These are phyloP conservation scores for Apodospora peruviana DNA, from an alignment of 495 filamentous ascomycete genomes.

Conservation along the genomic window DNA sequence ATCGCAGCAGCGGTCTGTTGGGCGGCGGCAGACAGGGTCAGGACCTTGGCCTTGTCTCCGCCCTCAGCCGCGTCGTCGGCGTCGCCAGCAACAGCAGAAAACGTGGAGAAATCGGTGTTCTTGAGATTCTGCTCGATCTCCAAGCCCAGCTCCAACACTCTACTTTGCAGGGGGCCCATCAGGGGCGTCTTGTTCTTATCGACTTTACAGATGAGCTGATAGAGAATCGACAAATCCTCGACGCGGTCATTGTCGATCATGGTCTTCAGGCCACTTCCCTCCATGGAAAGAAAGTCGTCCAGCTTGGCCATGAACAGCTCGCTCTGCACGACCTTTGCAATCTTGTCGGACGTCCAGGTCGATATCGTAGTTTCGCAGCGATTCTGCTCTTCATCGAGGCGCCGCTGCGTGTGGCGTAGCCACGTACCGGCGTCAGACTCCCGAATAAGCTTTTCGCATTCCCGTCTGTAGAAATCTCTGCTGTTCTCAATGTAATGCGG, in stretches of 20 bases:
- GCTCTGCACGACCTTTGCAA: conserved; percentile 70
- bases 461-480: conserved; percentile 64
- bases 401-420: conserved; percentile 67
- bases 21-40: conserved; percentile 37
- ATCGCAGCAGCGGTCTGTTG: conserved; percentile 73
- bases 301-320: conserved; percentile 73
- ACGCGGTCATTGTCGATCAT: conserved; percentile 90
- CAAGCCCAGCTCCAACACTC: conserved; percentile 73
- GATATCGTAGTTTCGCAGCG: conserved; percentile 77
- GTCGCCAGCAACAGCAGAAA: conserved; percentile 36
- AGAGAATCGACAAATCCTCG: conserved; percentile 71
- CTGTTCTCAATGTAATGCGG: conserved; percentile 67
- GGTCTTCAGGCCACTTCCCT: conserved; percentile 72
- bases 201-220: conserved; percentile 69
- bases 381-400: conserved; percentile 73
- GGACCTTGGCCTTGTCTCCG: conserved; percentile 36
- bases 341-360: conserved; percentile 61
- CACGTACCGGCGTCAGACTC: conserved; percentile 77
- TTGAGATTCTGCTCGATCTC: conserved; percentile 71
- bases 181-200: conserved; percentile 69
- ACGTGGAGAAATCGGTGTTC: conserved; percentile 38
- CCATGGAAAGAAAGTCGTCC: conserved; percentile 74
- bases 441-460: conserved; percentile 68
- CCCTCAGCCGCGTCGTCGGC: conserved; percentile 44
- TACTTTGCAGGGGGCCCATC: conserved; percentile 59